Conservation (phyloP, 1,139 yeast species). For the Hansenula sp. region DNA sequence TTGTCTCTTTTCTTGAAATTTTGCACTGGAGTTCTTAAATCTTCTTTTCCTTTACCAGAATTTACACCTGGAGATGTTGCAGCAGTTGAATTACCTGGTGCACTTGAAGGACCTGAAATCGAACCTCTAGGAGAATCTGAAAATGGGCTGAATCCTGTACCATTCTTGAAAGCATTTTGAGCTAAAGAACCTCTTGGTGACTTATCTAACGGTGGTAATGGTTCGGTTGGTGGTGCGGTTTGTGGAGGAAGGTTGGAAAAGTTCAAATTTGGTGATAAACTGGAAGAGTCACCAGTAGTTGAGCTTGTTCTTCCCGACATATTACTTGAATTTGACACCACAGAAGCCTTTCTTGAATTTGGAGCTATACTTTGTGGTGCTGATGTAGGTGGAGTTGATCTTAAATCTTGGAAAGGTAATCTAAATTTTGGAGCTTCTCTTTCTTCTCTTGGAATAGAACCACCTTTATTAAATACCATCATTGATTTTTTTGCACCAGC, state of each 20-base stretch:
- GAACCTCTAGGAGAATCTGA: constrained; percentile 48
- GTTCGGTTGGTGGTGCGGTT: constrained; percentile 49
- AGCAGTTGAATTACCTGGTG: background rate
- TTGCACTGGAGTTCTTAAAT: constrained; percentile 14
- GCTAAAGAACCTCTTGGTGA: constrained; percentile 24
- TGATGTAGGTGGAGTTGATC: constrained; percentile 2
- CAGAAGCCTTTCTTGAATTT: constrained; percentile 28
- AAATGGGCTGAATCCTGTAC: constrained; percentile 34
- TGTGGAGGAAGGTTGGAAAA: constrained; percentile 46
- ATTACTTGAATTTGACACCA: constrained; percentile 26
- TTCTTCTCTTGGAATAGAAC: constrained; percentile 7
- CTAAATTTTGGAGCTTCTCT: constrained; percentile 22
- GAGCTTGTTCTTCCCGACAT: constrained; percentile 12
- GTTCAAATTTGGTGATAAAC: constrained; percentile 9
- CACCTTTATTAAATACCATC: constrained; percentile 14
- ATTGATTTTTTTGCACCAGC: constrained; percentile 14
- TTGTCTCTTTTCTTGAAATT: constrained; percentile 14
- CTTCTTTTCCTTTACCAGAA: constrained; percentile 17
- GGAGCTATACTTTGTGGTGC: constrained; percentile 9
- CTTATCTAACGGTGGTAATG: constrained; percentile 36
- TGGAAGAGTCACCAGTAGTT: background rate
- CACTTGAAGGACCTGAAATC: constrained; percentile 18
- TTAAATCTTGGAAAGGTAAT: constrained; percentile 21
- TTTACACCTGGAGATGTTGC: constrained; percentile 1
- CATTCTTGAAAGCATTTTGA: constrained; percentile 20